These are phyloP conservation scores for Scleromitrula shiraiana DNA, from an alignment of 2,329 filamentous ascomycete species.

Conservation along the genomic window DNA sequence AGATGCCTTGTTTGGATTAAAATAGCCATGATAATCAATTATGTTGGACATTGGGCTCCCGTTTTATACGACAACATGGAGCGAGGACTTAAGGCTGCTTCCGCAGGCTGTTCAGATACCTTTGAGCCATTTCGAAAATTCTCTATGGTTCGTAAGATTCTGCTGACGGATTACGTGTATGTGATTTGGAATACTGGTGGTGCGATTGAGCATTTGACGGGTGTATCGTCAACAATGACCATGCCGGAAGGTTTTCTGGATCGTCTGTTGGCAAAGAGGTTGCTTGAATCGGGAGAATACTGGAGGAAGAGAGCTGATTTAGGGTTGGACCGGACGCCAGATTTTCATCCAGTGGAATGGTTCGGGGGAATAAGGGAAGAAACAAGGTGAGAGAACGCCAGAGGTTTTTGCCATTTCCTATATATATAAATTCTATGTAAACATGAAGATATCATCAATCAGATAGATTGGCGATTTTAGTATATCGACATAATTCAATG, in stretches of 20 bases:
- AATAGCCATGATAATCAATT: constrained; percentile 1
- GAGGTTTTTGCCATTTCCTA: too few relatives aligned
- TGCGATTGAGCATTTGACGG: not conserved
- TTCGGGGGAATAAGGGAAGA: too few relatives aligned
- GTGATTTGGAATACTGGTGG: not conserved
- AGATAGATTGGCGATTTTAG: too few relatives aligned
- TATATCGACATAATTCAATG: too few relatives aligned
- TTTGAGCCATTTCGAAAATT: not conserved
- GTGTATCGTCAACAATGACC: not conserved
- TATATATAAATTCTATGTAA: too few relatives aligned
- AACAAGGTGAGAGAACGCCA: too few relatives aligned
- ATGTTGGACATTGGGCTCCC: not conserved
- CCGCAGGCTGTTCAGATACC: not conserved
- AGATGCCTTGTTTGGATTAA: not conserved
- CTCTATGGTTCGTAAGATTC: not conserved
- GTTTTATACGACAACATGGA: not conserved
- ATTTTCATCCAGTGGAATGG: too few relatives aligned
- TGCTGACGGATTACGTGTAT: not conserved
- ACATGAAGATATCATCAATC: too few relatives aligned
- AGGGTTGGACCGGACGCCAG: too few relatives aligned
- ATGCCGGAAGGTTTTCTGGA: not conserved
- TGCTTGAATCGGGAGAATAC: not conserved
- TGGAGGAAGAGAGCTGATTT: not conserved
- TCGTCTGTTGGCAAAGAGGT: not conserved
- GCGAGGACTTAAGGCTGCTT: not conserved